These are phyloP conservation scores for Rhodotorula sp. DNA, from an alignment of 1,284 basidiomycete genomes.

Conservation along the genomic window DNA sequence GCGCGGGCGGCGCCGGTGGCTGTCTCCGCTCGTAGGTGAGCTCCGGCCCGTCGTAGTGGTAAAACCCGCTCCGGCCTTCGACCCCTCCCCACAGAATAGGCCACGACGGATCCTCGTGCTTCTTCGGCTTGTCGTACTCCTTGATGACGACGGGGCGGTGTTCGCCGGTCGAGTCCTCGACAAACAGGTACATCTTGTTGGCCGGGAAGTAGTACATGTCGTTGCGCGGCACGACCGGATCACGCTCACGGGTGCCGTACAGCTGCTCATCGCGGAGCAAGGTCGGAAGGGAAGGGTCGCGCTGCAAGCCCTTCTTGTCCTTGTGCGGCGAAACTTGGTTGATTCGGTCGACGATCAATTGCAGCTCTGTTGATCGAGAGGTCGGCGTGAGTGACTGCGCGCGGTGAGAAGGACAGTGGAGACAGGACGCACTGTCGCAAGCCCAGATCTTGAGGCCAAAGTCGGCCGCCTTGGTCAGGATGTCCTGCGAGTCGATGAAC, in stretches of 20 bases:
- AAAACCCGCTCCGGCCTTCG: constrained; percentile 51
- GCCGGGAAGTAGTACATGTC: constrained; percentile 87
- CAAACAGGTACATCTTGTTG: constrained; percentile 73
- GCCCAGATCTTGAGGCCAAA: constrained; percentile 89
- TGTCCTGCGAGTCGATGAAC: constrained; percentile 54
- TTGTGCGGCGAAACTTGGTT: constrained; percentile 39
- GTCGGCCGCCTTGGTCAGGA: constrained; percentile 70
- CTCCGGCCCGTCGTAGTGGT: constrained; percentile 40
- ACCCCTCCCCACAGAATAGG: constrained; percentile 53
- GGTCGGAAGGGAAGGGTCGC: constrained; percentile 45
- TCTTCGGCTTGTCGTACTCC: constrained; percentile 53
- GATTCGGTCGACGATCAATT: constrained; percentile 48
- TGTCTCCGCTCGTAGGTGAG: constrained; percentile 25
- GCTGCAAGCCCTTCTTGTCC: constrained; percentile 39
- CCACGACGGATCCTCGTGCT: constrained; percentile 53
- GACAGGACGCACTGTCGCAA: constrained; percentile 63
- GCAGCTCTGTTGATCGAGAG: constrained; percentile 44
- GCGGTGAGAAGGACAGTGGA: neutral
- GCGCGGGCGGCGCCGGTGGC: constrained; percentile 2
- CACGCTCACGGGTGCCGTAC: constrained; percentile 82
- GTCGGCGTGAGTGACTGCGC: constrained; percentile 45
- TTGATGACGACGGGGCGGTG: constrained; percentile 57
- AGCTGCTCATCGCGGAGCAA: constrained; percentile 84
- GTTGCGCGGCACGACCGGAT: constrained; percentile 78
- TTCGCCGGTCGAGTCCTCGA: constrained; percentile 84